Evolutionary conservation across 495 filamentous ascomycete species (phyloP).

Genomic region (Echria macrotheca): DNA sequence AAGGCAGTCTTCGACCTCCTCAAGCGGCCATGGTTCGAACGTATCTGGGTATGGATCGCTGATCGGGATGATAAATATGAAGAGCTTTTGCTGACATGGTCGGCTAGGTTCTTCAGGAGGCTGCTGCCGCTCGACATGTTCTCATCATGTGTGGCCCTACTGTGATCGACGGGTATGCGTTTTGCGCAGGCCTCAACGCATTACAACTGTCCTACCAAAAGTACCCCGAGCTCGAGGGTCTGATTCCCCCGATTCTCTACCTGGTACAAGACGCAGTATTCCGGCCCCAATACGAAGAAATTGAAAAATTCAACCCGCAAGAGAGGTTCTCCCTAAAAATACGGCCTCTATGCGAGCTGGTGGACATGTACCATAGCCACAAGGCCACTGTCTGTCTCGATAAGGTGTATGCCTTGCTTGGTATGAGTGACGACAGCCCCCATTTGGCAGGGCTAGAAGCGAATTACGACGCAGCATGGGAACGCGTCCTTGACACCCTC

Average conservation of each 20-base stretch:
- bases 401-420: conserved; percentile 35
- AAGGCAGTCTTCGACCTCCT: neutral
- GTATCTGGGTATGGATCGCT: conserved; percentile 8
- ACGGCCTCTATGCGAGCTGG: conserved; percentile 24
- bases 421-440: conserved; percentile 5
- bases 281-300: conserved; percentile 8
- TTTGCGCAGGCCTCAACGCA: conserved; percentile 3
- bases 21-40: conserved; percentile 1
- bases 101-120: conserved; percentile 8
- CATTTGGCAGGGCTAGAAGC: neutral
- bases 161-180: conserved; percentile 10
- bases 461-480: neutral
- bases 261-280: conserved; percentile 26
- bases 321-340: conserved; percentile 20
- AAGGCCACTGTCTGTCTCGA: conserved; percentile 27
- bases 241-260: conserved; percentile 19
- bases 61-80: neutral
- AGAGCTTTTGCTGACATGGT: neutral
- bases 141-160: conserved; percentile 2
- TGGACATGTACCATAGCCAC: conserved; percentile 31
- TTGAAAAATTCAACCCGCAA: conserved; percentile 2
- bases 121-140: conserved; percentile 10
- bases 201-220: neutral
- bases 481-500: neutral
- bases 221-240: neutral